Evolutionary conservation across 495 filamentous ascomycete genomes (phyloP).

Genomic region (Clavariopsis aquatica): DNA sequence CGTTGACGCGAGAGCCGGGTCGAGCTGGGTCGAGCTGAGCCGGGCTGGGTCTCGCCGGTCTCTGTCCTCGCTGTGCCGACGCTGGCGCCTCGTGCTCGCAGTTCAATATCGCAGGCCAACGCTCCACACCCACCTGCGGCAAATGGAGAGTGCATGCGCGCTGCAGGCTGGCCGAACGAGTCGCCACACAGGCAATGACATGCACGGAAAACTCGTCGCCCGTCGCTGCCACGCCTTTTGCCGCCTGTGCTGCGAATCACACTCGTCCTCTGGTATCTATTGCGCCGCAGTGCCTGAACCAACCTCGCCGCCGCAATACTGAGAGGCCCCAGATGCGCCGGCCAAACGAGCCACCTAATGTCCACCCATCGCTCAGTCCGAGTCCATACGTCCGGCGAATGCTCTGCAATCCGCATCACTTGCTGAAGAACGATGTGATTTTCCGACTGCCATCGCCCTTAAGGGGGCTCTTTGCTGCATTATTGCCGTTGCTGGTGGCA

Average conservation of each 20-base stretch:
- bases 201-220: constrained; percentile 33
- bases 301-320: constrained; percentile 23
- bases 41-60: not conserved
- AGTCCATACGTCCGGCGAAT: constrained; percentile 12
- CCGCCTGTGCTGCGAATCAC: constrained; percentile 32
- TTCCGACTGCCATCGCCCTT: constrained; percentile 67
- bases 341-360: constrained; percentile 20
- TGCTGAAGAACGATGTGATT: constrained; percentile 85
- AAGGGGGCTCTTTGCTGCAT: constrained; percentile 45
- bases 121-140: constrained; percentile 9
- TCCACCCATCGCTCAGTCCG: constrained; percentile 17
- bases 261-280: constrained; percentile 2
- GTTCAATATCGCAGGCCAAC: constrained; percentile 18
- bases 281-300: constrained; percentile 31
- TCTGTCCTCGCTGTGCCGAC: not conserved
- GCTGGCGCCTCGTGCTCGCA: constrained; percentile 23
- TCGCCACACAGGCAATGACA: constrained; percentile 31
- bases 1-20: not conserved
- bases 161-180: constrained; percentile 15
- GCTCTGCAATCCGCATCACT: constrained; percentile 42
- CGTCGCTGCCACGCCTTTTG: constrained; percentile 25
- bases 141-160: constrained; percentile 1
- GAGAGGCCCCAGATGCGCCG: not conserved
- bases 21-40: too few relatives aligned
- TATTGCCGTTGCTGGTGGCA: constrained; percentile 51